A percentile compares a stretch with the other conserved stretches of the same genome.
Evolutionary conservation across 2,329 filamentous ascomycete genomes (phyloP).

Genomic region (Colletotrichum spaethianum): DNA sequence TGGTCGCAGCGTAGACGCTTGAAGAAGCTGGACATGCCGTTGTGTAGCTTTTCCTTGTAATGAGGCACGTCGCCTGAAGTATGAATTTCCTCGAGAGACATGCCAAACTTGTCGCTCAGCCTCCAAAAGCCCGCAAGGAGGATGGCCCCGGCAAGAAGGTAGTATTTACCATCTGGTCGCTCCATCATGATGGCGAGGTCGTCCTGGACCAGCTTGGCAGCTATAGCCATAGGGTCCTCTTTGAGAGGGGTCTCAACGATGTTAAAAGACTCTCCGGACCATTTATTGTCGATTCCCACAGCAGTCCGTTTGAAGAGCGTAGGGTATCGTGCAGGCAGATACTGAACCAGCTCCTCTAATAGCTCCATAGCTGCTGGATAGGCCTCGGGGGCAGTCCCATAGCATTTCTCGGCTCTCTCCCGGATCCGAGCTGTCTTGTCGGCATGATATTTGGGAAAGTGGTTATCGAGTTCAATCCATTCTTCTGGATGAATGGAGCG

Average conservation of each 20-base stretch:
- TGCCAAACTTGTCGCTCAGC: constrained; percentile 83
- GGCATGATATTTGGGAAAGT: constrained; percentile 80
- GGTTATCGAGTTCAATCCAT: constrained; percentile 89
- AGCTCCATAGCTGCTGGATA: constrained; percentile 82
- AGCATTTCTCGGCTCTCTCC: constrained; percentile 78
- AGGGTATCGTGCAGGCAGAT: constrained; percentile 83
- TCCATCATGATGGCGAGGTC: constrained; percentile 90
- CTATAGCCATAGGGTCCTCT: constrained; percentile 85
- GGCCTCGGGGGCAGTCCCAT: constrained; percentile 77
- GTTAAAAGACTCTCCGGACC: constrained; percentile 81
- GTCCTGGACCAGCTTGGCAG: constrained; percentile 82
- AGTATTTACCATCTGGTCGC: constrained; percentile 81
- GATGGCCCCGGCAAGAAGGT: constrained; percentile 82
- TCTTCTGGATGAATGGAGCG: constrained; percentile 78
- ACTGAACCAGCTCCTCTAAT: constrained; percentile 79
- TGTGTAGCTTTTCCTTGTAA: constrained; percentile 79
- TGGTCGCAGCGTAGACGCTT: constrained; percentile 77
- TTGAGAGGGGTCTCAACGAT: constrained; percentile 73
- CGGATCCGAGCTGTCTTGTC: constrained; percentile 78
- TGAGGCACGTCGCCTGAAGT: constrained; percentile 82
- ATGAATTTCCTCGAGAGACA: constrained; percentile 85
- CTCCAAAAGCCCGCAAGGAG: constrained; percentile 88
- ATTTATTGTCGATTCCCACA: constrained; percentile 78
- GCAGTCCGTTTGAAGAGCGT: constrained; percentile 75
- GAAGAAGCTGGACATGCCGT: constrained; percentile 88